Conservation (phyloP, 78 protist genomes). For the Dictyostelium citrinum region DNA sequence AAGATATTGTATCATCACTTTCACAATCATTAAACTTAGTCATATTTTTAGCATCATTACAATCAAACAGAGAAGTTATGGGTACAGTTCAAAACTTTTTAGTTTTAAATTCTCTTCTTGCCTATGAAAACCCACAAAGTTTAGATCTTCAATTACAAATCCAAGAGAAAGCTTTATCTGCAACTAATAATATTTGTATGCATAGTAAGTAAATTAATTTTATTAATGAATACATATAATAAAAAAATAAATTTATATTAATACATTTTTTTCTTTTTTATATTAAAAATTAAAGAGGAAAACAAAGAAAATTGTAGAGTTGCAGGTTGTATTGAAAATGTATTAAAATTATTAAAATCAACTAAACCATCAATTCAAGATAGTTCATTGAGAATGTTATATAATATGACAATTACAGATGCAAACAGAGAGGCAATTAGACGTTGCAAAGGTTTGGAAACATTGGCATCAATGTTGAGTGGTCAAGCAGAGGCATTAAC, state of each 20-base stretch:
- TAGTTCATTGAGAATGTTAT: slow-evolving; percentile 47
- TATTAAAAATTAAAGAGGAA: not conserved
- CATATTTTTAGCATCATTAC: slow-evolving; percentile 32
- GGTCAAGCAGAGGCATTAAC: slow-evolving; percentile 28
- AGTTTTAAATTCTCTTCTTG: slow-evolving; percentile 2
- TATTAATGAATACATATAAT: no score
- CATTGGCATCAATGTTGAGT: slow-evolving; percentile 19
- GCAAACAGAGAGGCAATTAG: slow-evolving; percentile 63
- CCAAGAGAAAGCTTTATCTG: slow-evolving; percentile 50
- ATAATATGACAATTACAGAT: slow-evolving; percentile 74
- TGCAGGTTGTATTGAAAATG: slow-evolving; percentile 59
- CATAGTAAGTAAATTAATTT: slow-evolving; percentile 18
- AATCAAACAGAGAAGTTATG: slow-evolving; percentile 27
- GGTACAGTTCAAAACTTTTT: slow-evolving; percentile 48
- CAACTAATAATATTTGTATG: slow-evolving; percentile 55
- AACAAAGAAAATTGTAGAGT: slow-evolving; percentile 62
- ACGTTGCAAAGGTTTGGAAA: slow-evolving; percentile 50
- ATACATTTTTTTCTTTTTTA: not conserved
- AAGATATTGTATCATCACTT: slow-evolving; percentile 29
- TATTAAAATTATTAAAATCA: slow-evolving; percentile 38
- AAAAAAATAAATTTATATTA: no score
- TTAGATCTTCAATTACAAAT: slow-evolving; percentile 13
- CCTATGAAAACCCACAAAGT: slow-evolving; percentile 11
- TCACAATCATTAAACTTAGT: slow-evolving; percentile 49
- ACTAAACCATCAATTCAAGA: slow-evolving; percentile 33